Conservation (phyloP, 164 flowering plant species). For the Tetrastigma voinierianum region DNA sequence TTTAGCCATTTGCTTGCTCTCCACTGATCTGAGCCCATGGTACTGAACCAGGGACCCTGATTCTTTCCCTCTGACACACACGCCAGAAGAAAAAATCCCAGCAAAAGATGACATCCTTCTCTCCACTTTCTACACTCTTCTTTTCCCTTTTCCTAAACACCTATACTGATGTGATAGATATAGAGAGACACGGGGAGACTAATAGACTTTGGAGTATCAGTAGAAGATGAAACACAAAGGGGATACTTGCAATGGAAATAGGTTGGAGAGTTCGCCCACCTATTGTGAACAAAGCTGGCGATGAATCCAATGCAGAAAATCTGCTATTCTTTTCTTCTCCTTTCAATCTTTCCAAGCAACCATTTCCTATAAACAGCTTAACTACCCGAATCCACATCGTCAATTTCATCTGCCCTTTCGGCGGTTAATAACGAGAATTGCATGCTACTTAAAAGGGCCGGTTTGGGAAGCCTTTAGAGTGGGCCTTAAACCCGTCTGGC, state of each 20-base stretch:
- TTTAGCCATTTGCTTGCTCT: slow-evolving; percentile 18
- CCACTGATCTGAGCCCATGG: slow-evolving; percentile 41
- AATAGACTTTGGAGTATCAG: slow-evolving; percentile 13
- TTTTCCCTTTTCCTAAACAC: neutral
- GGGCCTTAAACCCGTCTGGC: no score
- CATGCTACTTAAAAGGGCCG: no score
- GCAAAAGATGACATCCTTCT: slow-evolving; percentile 28
- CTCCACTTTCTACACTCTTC: neutral
- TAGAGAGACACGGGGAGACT: neutral
- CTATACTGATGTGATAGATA: neutral
- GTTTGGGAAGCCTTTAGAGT: no score
- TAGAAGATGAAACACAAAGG: neutral
- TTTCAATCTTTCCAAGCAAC: no score
- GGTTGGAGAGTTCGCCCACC: slow-evolving; percentile 14
- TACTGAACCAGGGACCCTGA: slow-evolving; percentile 28
- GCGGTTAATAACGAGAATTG: no score
- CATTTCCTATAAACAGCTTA: no score
- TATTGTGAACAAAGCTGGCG: no score
- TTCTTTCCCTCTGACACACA: slow-evolving; percentile 26
- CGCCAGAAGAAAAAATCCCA: slow-evolving; percentile 27
- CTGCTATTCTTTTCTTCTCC: neutral
- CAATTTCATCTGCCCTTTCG: no score
- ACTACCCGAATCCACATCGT: no score
- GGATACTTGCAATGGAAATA: slow-evolving; percentile 10
- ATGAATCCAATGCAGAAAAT: no score